phyloP scores from a whole-genome alignment of 1,284 basidiomycete species.

The Nidula niveotomentosa region DNA sequence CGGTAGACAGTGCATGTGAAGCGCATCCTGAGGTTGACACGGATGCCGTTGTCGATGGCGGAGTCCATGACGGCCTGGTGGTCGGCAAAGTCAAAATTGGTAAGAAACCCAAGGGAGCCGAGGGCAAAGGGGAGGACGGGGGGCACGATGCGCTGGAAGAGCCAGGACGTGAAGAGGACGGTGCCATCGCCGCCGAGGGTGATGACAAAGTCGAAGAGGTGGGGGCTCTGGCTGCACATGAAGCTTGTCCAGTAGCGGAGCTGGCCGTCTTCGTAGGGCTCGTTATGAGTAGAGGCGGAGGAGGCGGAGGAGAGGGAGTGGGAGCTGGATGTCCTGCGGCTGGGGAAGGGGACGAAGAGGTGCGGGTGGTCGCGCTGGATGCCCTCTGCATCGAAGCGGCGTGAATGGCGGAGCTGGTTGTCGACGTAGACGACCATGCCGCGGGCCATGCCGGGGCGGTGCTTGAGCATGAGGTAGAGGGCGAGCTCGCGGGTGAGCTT shows the following conservation, averaged over 20 bases:
- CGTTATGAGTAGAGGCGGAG: constrained; percentile 37
- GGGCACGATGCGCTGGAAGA: constrained; percentile 98
- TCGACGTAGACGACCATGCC: constrained; percentile 88
- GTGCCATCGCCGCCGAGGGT: constrained; percentile 99
- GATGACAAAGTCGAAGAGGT: constrained; percentile 97
- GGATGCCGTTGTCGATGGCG: constrained; percentile 90
- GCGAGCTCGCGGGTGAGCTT: constrained; percentile 93
- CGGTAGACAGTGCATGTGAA: constrained; percentile 99
- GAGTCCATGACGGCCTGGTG: constrained; percentile 88
- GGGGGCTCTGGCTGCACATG: constrained; percentile 91
- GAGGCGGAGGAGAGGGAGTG: constrained; percentile 55
- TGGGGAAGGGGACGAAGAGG: constrained; percentile 79
- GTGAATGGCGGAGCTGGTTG: constrained; percentile 87
- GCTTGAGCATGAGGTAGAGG: constrained; percentile 90
- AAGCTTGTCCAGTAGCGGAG: constrained; percentile 96
- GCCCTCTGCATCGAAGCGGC: constrained; percentile 92
- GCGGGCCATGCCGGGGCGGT: constrained; percentile 54
- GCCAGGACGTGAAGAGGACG: constrained; percentile 98
- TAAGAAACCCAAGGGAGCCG: constrained; percentile 98
- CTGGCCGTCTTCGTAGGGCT: constrained; percentile 77
- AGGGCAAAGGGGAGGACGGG: constrained; percentile 97
- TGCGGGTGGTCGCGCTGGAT: constrained; percentile 87
- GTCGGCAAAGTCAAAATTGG: constrained; percentile 95
- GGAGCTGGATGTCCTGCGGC: constrained; percentile 70
- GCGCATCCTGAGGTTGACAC: constrained; percentile 98